Evolutionary conservation across 805 yeast species (phyloP).

Genomic region (Pichia manshurica): DNA sequence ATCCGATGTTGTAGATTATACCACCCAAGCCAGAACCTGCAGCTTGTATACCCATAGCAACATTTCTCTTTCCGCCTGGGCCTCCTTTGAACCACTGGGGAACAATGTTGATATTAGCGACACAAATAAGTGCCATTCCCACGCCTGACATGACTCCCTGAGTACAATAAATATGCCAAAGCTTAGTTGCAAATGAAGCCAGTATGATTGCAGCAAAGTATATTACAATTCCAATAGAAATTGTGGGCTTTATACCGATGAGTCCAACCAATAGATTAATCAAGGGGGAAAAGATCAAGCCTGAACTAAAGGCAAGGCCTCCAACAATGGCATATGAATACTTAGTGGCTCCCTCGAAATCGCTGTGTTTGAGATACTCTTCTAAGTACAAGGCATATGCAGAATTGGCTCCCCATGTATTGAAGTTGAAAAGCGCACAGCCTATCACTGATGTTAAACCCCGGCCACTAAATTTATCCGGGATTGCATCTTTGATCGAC

Average conservation of each 20-base stretch:
- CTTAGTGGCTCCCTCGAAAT: slow-evolving; percentile 49
- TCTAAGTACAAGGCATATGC: slow-evolving; percentile 62
- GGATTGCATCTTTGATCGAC: slow-evolving; percentile 26
- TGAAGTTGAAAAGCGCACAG: slow-evolving; percentile 44
- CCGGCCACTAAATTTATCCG: slow-evolving; percentile 72
- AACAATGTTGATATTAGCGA: slow-evolving; percentile 53
- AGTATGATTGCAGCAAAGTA: slow-evolving; percentile 52
- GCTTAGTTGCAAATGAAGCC: slow-evolving; percentile 51
- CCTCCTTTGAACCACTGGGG: slow-evolving; percentile 59
- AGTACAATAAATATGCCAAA: slow-evolving; percentile 64
- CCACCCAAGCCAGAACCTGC: slow-evolving; percentile 54
- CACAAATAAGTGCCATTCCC: slow-evolving; percentile 50
- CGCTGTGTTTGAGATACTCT: slow-evolving; percentile 44
- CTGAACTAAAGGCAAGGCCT: slow-evolving; percentile 57
- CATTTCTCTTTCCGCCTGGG: slow-evolving; percentile 45
- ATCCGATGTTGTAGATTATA: slow-evolving; percentile 41
- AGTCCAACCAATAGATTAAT: slow-evolving; percentile 39
- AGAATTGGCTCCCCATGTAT: slow-evolving; percentile 70
- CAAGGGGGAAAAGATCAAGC: slow-evolving; percentile 44
- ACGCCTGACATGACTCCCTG: slow-evolving; percentile 63
- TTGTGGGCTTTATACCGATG: slow-evolving; percentile 37
- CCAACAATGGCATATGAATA: slow-evolving; percentile 63
- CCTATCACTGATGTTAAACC: slow-evolving; percentile 43
- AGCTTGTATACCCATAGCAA: slow-evolving; percentile 43
- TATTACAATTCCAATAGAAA: slow-evolving; percentile 41